Evolutionary conservation across 352 stramenopile species (phyloP).

Genomic region (Pythium angustatum): DNA sequence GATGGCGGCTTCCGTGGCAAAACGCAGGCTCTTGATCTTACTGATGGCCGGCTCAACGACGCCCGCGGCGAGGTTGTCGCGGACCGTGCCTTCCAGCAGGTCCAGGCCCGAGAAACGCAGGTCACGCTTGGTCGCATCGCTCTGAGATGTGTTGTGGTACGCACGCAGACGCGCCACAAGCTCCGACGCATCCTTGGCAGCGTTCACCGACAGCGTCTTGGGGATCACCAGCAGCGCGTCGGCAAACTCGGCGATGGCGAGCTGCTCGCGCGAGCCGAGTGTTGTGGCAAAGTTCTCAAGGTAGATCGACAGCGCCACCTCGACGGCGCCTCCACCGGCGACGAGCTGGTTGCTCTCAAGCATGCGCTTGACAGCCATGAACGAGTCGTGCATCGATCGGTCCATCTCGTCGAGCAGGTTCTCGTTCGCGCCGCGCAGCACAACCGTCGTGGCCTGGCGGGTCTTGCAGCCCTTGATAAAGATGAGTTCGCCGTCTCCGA

Average conservation of each 20-base stretch:
- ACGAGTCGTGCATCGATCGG: constrained; percentile 97
- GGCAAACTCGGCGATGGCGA: constrained; percentile 99
- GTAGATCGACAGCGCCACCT: constrained; percentile 97
- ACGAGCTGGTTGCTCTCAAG: constrained; percentile 99
- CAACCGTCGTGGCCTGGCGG: constrained; percentile 94
- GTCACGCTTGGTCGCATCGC: constrained; percentile 70
- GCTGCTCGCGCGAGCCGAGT: constrained; percentile 96
- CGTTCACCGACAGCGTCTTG: constrained; percentile 99
- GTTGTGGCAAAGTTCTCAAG: constrained; percentile 98
- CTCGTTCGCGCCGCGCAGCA: constrained; percentile 99
- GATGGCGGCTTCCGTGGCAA: constrained; percentile 99
- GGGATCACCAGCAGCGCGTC: constrained; percentile 98
- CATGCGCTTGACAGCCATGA: constrained; percentile 99
- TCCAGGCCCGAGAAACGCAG: constrained; percentile 94
- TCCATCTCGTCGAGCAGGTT: constrained; percentile 99
- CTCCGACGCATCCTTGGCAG: constrained; percentile 98
- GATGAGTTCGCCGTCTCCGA: constrained; percentile 99
- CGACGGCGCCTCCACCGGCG: constrained; percentile 96
- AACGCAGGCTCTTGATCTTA: constrained; percentile 99
- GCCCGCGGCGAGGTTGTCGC: constrained; percentile 95
- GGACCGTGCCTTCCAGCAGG: constrained; percentile 93
- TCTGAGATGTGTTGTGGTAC: constrained; percentile 96
- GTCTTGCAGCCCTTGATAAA: constrained; percentile 98
- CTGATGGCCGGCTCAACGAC: constrained; percentile 99
- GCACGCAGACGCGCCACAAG: constrained; percentile 96